Percentiles rank a stretch among this genome's conserved stretches.
These are phyloP conservation scores for Clonostachys byssicola DNA, from an alignment of 2,329 filamentous ascomycete genomes.

Conservation along the genomic window DNA sequence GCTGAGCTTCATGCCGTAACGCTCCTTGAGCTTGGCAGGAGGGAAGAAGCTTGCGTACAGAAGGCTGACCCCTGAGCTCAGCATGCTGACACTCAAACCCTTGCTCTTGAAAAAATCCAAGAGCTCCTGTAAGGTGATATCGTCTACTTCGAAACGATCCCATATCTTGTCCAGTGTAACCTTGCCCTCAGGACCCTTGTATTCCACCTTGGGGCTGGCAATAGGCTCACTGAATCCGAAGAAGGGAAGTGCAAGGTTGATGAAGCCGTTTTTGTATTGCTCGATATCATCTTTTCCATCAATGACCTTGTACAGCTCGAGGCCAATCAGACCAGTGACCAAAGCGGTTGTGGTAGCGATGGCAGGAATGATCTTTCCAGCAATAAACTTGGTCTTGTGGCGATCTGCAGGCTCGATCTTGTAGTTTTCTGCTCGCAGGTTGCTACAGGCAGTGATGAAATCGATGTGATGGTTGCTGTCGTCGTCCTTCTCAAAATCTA, in stretches of 20 bases:
- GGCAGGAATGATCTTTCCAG: slow-evolving; percentile 97
- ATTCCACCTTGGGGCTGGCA: slow-evolving; percentile 86
- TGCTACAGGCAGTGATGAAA: slow-evolving; percentile 97
- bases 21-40: slow-evolving; percentile 72
- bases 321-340: slow-evolving; percentile 86
- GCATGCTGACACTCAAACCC: slow-evolving; percentile 83
- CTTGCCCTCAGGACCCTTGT: slow-evolving; percentile 73
- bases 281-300: slow-evolving; percentile 96
- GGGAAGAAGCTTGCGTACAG: slow-evolving; percentile 93
- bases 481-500: slow-evolving; percentile 98
- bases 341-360: slow-evolving; percentile 96
- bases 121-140: slow-evolving; percentile 83
- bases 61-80: slow-evolving; percentile 95
- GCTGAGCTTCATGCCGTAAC: slow-evolving; percentile 79
- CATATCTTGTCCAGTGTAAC: slow-evolving; percentile 93
- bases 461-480: slow-evolving; percentile 98
- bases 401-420: slow-evolving; percentile 89
- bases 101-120: slow-evolving; percentile 75
- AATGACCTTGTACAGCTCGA: slow-evolving; percentile 95
- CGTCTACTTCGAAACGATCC: slow-evolving; percentile 90
- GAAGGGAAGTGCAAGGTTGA: slow-evolving; percentile 94
- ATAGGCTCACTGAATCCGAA: slow-evolving; percentile 98
- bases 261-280: slow-evolving; percentile 98
- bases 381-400: slow-evolving; percentile 99
- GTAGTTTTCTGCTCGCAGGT: slow-evolving; percentile 95